Conservation (phyloP, 1,139 yeast genomes). For the Meyerozyma elateridarum region DNA sequence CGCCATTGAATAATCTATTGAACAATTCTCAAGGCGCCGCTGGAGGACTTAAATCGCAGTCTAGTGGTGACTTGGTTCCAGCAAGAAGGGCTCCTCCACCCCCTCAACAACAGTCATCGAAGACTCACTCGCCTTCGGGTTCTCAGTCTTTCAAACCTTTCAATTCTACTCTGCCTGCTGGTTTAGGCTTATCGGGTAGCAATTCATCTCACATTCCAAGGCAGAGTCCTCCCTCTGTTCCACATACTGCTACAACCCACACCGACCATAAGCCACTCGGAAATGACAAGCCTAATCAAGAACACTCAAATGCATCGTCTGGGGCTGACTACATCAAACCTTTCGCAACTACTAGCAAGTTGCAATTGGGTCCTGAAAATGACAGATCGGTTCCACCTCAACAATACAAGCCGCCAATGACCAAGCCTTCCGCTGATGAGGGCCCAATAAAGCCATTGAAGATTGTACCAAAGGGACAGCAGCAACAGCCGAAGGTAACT, state of each 20-base stretch:
- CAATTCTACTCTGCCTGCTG: conserved; percentile 16
- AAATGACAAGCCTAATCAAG: conserved; percentile 25
- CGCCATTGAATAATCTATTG: conserved; percentile 35
- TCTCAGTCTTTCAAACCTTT: conserved; percentile 6
- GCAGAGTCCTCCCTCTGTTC: conserved; percentile 30
- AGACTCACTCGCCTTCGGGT: conserved; percentile 2
- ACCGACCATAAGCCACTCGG: conserved; percentile 26
- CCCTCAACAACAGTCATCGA: conserved; percentile 22
- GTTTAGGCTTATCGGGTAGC: conserved; percentile 17
- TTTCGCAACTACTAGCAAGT: conserved; percentile 13
- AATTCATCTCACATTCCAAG: conserved; percentile 20
- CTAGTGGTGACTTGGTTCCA: conserved; percentile 33
- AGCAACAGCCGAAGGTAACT: conserved; percentile 8
- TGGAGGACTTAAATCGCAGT: conserved; percentile 7
- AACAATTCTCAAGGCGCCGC: conserved; percentile 18
- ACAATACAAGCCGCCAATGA: background rate
- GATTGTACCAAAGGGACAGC: conserved; percentile 10
- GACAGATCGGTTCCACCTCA: background rate
- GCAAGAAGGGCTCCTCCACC: conserved; percentile 48
- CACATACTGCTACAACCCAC: conserved; percentile 18
- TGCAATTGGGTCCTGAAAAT: conserved; percentile 3
- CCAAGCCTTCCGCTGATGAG: conserved; percentile 6
- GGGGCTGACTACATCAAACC: conserved; percentile 9
- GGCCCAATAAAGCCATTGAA: conserved; percentile 14
- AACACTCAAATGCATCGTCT: conserved; percentile 10